Evolutionary conservation across 2,329 filamentous ascomycete species (phyloP), one percentile per base, ranked within the genome.

Genomic region (Fusarium guadeloupense): DNA sequence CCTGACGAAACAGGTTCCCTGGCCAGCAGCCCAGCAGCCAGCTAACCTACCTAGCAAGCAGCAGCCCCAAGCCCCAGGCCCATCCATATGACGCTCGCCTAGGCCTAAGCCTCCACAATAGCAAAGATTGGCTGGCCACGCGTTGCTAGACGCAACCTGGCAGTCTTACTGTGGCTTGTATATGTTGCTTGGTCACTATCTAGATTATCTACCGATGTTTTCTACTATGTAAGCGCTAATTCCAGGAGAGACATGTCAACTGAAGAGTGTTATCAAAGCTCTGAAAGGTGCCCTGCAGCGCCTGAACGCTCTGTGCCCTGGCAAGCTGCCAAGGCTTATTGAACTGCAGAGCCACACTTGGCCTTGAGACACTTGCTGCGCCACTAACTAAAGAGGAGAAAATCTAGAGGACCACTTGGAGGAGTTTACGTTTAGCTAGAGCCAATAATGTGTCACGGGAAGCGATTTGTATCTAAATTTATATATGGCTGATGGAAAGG

Each of bases 1-100:
- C 62, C 54, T 62, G 62, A 66, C 62, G 62, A 65, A 66, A 65
- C 53, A 66, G 62, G 62, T 66, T 66, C 58, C 62, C 57, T 65
- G 38, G 58, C 55, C 58, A 62, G 56, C 58, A 30, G 41, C 31
- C n/a, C 37, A 45, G 49, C 51, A 19, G 37, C 30, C n/a, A n/a
- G n/a, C n/a, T n/a, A n/a, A n/a, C n/a, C n/a, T n/a, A n/a, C n/a
- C n/a, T n/a, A n/a, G n/a, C n/a, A n/a, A n/a, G 14, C 30, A 33
- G n/a, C 30, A 33, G 30, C 25, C 23, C 38, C 25, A 25, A 9
- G n/a, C n/a, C 23, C 28, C 28, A 49, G 20, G 26, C 23, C 23
- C 7, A 17, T 21, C 21, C 31, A 43, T 25, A 64, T 65, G 62
- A 66, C 62, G 61, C 61, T 41, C 37, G 52, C 52, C 50, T 25